Evolutionary conservation across 2,329 filamentous ascomycete genomes (phyloP), one percentile per base, ranked within the genome.

Genomic region (Colletotrichum sp.): DNA sequence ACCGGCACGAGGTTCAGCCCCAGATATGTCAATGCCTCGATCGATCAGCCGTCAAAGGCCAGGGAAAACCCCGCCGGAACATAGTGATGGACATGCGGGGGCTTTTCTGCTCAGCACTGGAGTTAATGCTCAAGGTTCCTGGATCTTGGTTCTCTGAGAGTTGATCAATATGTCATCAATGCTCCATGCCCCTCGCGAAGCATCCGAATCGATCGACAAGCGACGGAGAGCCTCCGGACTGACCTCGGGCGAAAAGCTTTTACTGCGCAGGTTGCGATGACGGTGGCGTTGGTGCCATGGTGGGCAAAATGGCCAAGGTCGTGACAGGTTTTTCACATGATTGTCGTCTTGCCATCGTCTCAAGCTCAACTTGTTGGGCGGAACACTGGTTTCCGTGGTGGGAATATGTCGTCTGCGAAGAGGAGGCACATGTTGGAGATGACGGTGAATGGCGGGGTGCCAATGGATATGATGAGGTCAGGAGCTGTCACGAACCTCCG

Each of bases 381-480:
- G 28, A 28, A 56, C 12, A 26, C 30, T 34, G 21, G 66, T 15
- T 60, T 30, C 55, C n/a, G 13, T 32, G 61, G 60, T 71, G 52
- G 28, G 28, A 52, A 66, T 55, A 24, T 6, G 24, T 16, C 52
- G 72, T 38, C 32, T 36, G 62, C 24, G 13, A 64, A 48, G 69
- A 48, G 73, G 69, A 62, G 61, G 30, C 28, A 64, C 24, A 26
- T 38, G 66, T 26, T 58, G 24, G 10, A 65, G 30, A 70, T 66
- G 71, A 60, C 56, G 64, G 64, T 48, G 38, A 43, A 67, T 18
- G 30, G 62, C 38, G 32, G 68, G 72, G 67, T 24, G 68, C 62
- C 21, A 64, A 72, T 43, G 61, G 61, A 34, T 34, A 38, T 24
- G 26, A 68, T 75, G 73, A 73, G 56, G 56, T 73, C 73, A 75